Base-by-base conservation (phyloP, 805 yeast genomes). In the Kuraishia ogatae region DNA sequence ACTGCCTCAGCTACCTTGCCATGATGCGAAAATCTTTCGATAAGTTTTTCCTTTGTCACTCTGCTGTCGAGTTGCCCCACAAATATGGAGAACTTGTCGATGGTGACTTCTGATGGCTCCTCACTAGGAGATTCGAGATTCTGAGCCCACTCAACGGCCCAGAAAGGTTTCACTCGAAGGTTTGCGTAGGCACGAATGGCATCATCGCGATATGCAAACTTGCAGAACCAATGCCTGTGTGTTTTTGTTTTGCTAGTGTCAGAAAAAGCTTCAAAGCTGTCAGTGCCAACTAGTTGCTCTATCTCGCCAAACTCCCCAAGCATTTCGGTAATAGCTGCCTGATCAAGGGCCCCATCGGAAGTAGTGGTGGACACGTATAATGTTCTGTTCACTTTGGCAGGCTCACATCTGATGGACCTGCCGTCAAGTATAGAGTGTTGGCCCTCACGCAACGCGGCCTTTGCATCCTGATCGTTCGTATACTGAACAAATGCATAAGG, bases 401-500 rank as follows among this genome's bases (percentile, higher is more conserved):
- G 84, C 70, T 93, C 97, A 70, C 96, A 89, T 55, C 97, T 79
- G 50, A 93, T 81, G 2, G 82, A 74, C 66, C 96, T 78, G 15
- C 91, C 96, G 65, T 88, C 83, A 51, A 91, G 69, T 6, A 74
- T 67, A 5, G 89, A 76, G 55, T 84, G 83, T 62, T 88, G 93
- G 11, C 90, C 96, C 57, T 76, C 75, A 20, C 66, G 69, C 54
- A 90, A 77, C 0, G 97, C 97, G 3, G 59, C 65, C 58, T 77
- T 75, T 3, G 96, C 91, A 60, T 87, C 93, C 8, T 70, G 73
- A 59, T 87, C 94, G 55, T 73, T 81, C 8, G 81, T 74, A 66
- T 87, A 91, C 71, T 91, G 97, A 50, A 91, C 96, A 76, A 91
- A 91, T 0, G 97, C 97, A 70, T 91, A 91, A 1, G 97, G 97